Percentiles rank a stretch among this genome's conserved stretches.
Evolutionary conservation across 2,329 filamentous ascomycete species (phyloP).

Genomic region (Passalora sequoiae): DNA sequence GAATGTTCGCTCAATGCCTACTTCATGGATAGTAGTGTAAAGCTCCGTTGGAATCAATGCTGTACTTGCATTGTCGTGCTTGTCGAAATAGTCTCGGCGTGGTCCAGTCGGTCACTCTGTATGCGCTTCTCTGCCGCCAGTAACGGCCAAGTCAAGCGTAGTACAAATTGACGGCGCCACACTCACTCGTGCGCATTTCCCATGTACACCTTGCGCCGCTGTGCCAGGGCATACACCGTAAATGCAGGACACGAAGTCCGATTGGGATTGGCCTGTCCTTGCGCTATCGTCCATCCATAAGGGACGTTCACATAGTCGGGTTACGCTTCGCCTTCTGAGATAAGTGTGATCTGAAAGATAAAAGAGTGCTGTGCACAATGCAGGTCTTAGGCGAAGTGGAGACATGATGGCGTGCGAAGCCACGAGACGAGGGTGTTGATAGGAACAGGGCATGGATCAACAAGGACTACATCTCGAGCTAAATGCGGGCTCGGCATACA

Average conservation of each 20-base stretch:
- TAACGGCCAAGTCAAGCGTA: neutral
- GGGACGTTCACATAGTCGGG: neutral
- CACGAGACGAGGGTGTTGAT: neutral
- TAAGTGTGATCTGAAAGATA: neutral
- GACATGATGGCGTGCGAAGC: neutral
- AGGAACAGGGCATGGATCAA: conserved; percentile 1
- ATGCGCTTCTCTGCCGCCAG: neutral
- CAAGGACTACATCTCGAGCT: neutral
- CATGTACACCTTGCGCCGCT: too few species aligned
- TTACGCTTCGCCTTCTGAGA: too few species aligned
- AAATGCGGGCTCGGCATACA: too few species aligned
- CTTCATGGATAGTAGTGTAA: conserved; percentile 14
- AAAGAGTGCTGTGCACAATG: neutral
- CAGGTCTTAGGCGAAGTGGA: neutral
- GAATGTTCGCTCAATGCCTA: conserved; percentile 29
- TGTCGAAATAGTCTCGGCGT: neutral
- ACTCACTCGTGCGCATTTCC: too few species aligned
- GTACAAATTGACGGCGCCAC: too few species aligned
- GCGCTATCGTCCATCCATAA: neutral
- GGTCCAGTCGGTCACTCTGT: neutral
- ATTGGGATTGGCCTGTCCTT: neutral
- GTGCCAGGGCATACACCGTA: too few species aligned
- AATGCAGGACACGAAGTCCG: neutral
- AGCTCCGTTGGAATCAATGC: neutral
- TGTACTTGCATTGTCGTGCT: too few species aligned